A percentile compares a stretch with the other conserved stretches of the same genome.
phyloP scores from a whole-genome alignment of 495 filamentous ascomycete genomes.

The Tetracladium setigerum region DNA sequence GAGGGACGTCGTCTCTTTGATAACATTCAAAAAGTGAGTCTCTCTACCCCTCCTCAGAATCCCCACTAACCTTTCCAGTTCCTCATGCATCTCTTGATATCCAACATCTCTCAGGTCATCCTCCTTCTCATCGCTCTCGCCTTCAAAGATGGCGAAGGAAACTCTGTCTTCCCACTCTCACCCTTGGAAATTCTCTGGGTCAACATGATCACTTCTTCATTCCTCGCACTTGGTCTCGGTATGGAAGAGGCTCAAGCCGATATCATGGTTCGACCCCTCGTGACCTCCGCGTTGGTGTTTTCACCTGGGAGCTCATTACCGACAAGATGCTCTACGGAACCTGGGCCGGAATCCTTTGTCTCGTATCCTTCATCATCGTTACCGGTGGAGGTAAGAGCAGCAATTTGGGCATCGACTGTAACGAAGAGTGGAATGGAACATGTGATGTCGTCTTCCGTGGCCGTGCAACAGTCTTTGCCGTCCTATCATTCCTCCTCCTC shows the following conservation, averaged over 20 bases:
- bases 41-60: background rate
- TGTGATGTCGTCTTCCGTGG: conserved; percentile 65
- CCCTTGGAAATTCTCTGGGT: conserved; percentile 74
- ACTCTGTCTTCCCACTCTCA: conserved; percentile 65
- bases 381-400: conserved; percentile 60
- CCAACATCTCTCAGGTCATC: conserved; percentile 64
- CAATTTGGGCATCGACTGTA: conserved; percentile 54
- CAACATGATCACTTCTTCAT: conserved; percentile 67
- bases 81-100: conserved; percentile 62
- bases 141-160: conserved; percentile 54
- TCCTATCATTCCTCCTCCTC: conserved; percentile 65
- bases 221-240: conserved; percentile 69
- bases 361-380: conserved; percentile 58
- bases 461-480: conserved; percentile 61
- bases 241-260: conserved; percentile 61
- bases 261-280: conserved; percentile 63
- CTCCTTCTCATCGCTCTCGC: conserved; percentile 61
- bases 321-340: conserved; percentile 65
- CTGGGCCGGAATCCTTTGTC: conserved; percentile 61
- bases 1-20: conserved; percentile 48
- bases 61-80: conserved; percentile 28
- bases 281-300: conserved; percentile 43
- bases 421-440: conserved; percentile 41
- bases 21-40: conserved; percentile 9
- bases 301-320: conserved; percentile 58